Conservation (phyloP, 345 rosid genomes). For the Jatropha curcas region DNA sequence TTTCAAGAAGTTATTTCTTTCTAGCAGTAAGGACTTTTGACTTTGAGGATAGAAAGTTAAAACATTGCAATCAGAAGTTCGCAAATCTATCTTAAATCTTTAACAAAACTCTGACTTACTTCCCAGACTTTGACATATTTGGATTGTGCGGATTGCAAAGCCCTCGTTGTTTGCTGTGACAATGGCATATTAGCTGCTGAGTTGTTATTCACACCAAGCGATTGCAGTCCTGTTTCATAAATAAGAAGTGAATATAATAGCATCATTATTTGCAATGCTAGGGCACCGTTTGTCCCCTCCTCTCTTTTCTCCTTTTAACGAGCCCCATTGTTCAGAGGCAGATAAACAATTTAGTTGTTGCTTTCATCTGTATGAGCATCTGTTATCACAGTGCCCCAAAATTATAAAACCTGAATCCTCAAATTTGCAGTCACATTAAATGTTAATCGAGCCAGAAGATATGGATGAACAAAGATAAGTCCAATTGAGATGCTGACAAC, state of each 20-base stretch:
- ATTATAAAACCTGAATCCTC: neutral
- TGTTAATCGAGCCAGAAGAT: neutral
- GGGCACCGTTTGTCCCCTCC: neutral
- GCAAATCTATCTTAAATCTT: conserved; percentile 12
- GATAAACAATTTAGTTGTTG: neutral
- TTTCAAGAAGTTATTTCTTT: too few relatives aligned
- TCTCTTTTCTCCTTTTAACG: neutral
- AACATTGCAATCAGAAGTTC: neutral
- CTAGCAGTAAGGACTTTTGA: too few relatives aligned
- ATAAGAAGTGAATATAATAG: neutral
- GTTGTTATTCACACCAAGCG: conserved; percentile 59
- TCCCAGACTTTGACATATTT: conserved; percentile 97
- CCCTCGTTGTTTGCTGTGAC: conserved; percentile 69
- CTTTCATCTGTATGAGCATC: neutral
- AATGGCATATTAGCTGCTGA: conserved; percentile 66
- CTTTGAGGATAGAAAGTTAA: neutral
- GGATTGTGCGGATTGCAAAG: conserved; percentile 69
- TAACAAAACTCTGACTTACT: conserved; percentile 46
- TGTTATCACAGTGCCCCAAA: neutral
- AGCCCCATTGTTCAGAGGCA: neutral
- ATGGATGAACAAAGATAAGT: neutral
- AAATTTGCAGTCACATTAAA: neutral
- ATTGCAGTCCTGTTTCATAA: conserved; percentile 49
- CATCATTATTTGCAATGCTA: neutral
- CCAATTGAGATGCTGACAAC: neutral